These are phyloP conservation scores for Volutella citrinella DNA, from an alignment of 2,329 filamentous ascomycete species.

Conservation along the genomic window DNA sequence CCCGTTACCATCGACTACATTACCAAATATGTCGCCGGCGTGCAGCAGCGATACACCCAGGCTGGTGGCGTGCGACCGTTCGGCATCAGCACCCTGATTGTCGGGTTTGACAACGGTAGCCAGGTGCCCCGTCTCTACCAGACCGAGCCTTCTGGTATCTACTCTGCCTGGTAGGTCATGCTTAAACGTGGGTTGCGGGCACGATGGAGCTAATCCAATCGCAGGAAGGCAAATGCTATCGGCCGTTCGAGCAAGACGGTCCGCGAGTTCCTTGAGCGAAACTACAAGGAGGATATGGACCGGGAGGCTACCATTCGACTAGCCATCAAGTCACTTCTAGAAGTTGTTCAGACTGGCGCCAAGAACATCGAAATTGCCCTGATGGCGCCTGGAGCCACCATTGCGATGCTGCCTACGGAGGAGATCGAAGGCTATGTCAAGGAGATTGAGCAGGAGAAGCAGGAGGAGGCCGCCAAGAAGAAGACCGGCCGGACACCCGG, in stretches of 20 bases:
- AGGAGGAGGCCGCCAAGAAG: slow-evolving; percentile 97
- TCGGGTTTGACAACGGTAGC: slow-evolving; percentile 96
- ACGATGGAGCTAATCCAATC: too few species aligned
- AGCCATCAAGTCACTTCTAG: slow-evolving; percentile 95
- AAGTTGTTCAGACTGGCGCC: slow-evolving; percentile 96
- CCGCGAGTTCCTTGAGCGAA: slow-evolving; percentile 95
- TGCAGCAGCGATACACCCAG: slow-evolving; percentile 98
- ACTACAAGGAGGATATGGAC: slow-evolving; percentile 98
- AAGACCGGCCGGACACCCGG: slow-evolving; percentile 77
- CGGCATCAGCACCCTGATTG: slow-evolving; percentile 94
- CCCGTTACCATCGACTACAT: slow-evolving; percentile 99
- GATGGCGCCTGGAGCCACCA: slow-evolving; percentile 86
- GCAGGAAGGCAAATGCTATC: slow-evolving; percentile 98
- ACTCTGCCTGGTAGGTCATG: slow-evolving; percentile 83
- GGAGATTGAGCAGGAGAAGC: slow-evolving; percentile 98
- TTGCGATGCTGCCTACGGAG: slow-evolving; percentile 93
- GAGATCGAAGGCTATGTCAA: slow-evolving; percentile 98
- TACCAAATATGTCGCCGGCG: slow-evolving; percentile 95
- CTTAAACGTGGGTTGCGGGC: too few species aligned
- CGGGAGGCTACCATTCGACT: slow-evolving; percentile 93
- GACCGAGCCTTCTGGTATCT: slow-evolving; percentile 99
- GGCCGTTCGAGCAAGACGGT: slow-evolving; percentile 98
- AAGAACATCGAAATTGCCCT: slow-evolving; percentile 99
- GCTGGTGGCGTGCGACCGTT: slow-evolving; percentile 98
- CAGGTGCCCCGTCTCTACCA: slow-evolving; percentile 88